Conservation (phyloP, 495 filamentous ascomycete genomes). For the Beverwykella pulmonaria region DNA sequence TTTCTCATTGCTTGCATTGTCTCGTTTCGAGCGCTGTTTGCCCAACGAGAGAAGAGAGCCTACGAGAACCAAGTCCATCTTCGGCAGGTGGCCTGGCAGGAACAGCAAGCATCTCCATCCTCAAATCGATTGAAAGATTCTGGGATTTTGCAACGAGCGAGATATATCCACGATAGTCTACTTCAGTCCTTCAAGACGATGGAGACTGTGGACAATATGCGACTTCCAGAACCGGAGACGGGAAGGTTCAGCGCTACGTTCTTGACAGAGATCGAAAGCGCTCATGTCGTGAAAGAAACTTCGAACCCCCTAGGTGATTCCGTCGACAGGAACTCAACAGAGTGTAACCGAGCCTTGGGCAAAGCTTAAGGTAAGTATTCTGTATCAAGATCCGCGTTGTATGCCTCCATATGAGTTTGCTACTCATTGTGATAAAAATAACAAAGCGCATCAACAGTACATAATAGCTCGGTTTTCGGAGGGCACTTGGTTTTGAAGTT, state of each 20-base stretch:
- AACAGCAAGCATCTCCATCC: neutral
- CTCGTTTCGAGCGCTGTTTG: conserved; percentile 9
- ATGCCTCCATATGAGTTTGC: no score
- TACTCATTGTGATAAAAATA: no score
- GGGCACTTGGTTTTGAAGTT: no score
- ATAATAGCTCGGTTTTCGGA: no score
- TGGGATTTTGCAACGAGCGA: neutral
- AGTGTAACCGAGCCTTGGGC: no score
- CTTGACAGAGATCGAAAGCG: conserved; percentile 4
- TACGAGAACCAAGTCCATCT: neutral
- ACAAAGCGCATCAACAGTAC: no score
- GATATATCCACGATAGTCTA: conserved; percentile 9
- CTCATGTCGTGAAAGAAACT: no score
- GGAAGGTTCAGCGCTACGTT: conserved; percentile 13
- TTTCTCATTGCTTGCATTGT: conserved; percentile 13
- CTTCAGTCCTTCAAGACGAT: conserved; percentile 2
- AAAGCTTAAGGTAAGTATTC: no score
- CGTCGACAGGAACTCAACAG: no score
- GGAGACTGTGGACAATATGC: conserved; percentile 5
- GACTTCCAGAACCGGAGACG: neutral
- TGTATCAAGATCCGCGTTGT: no score
- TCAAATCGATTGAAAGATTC: neutral
- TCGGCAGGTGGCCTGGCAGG: neutral
- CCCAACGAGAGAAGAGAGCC: neutral
- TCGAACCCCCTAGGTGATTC: no score